A percentile compares a stretch with the other conserved stretches of the same genome.
Conservation (phyloP, 305 asterid species). For the Solanum aculeatissimum region DNA sequence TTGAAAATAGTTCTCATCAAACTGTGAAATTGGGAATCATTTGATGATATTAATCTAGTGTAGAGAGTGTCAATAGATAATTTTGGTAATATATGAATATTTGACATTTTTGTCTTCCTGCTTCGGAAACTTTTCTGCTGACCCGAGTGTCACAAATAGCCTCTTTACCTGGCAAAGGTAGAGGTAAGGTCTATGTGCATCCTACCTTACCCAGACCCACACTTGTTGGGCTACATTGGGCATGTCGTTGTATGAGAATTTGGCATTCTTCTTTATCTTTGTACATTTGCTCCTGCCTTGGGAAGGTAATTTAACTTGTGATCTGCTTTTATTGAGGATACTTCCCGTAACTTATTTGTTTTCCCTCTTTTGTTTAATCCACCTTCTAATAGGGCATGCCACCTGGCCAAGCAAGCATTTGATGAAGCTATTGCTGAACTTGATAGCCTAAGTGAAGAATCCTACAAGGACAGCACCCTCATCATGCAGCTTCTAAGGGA, state of each 20-base stretch:
- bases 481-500: constrained; percentile 91
- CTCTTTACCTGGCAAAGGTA: not conserved
- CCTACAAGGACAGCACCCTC: constrained; percentile 81
- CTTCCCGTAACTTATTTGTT: not conserved
- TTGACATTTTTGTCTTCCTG: not conserved
- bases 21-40: not conserved
- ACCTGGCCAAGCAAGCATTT: constrained; percentile 77
- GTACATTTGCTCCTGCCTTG: not conserved
- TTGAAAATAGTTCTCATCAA: not conserved
- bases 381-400: constrained; percentile 54
- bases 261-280: not conserved
- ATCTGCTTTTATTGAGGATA: not conserved
- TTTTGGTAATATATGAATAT: not conserved
- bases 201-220: not conserved
- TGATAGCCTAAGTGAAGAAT: constrained; percentile 68
- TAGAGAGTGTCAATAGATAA: not conserved
- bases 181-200: not conserved
- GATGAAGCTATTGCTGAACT: constrained; percentile 86
- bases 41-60: not conserved
- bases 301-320: not conserved
- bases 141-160: not conserved
- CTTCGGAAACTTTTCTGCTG: not conserved
- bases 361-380: not conserved
- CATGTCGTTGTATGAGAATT: not conserved
- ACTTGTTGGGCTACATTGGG: not conserved